phyloP scores from a whole-genome alignment of 192 early-diverging fungal species.

The Coemansia sp. region DNA sequence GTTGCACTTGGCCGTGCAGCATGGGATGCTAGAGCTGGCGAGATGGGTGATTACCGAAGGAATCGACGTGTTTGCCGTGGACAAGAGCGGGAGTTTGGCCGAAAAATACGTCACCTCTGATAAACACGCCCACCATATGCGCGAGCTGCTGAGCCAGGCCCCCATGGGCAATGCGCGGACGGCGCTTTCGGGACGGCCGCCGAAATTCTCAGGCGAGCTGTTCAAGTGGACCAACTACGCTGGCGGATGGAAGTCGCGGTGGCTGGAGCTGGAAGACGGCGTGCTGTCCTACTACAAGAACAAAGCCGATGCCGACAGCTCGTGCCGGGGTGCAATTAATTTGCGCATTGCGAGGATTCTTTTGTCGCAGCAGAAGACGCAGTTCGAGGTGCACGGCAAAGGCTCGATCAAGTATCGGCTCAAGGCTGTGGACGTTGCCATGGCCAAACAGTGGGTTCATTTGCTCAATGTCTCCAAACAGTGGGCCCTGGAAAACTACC shows the following conservation, averaged over 20 bases:
- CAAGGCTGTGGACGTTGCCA: conserved; percentile 59
- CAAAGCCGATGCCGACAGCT: conserved; percentile 67
- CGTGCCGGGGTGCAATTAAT: conserved; percentile 77
- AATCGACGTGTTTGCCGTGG: conserved; percentile 67
- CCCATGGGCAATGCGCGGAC: conserved; percentile 51
- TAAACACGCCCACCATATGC: conserved; percentile 52
- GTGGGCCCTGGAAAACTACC: conserved; percentile 54
- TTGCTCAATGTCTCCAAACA: conserved; percentile 73
- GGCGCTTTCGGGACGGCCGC: conserved; percentile 55
- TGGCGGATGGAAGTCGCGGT: conserved; percentile 71
- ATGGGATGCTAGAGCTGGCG: conserved; percentile 61
- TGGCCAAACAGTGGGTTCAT: conserved; percentile 81
- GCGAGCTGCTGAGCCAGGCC: conserved; percentile 53
- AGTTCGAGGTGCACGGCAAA: conserved; percentile 76
- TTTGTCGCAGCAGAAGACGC: conserved; percentile 62
- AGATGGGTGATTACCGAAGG: conserved; percentile 69
- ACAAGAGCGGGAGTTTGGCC: conserved; percentile 58
- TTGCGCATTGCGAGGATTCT: conserved; percentile 64
- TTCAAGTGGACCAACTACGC: conserved; percentile 88
- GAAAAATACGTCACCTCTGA: conserved; percentile 30
- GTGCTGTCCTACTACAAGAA: conserved; percentile 81
- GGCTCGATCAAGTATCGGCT: conserved; percentile 70
- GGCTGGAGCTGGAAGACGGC: conserved; percentile 77
- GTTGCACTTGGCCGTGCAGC: conserved; percentile 64
- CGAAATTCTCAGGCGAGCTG: conserved; percentile 53